Percentiles rank a stretch among this genome's conserved stretches.
Conservation (phyloP, 768 basidiomycete genomes). For the Russula brevipes region DNA sequence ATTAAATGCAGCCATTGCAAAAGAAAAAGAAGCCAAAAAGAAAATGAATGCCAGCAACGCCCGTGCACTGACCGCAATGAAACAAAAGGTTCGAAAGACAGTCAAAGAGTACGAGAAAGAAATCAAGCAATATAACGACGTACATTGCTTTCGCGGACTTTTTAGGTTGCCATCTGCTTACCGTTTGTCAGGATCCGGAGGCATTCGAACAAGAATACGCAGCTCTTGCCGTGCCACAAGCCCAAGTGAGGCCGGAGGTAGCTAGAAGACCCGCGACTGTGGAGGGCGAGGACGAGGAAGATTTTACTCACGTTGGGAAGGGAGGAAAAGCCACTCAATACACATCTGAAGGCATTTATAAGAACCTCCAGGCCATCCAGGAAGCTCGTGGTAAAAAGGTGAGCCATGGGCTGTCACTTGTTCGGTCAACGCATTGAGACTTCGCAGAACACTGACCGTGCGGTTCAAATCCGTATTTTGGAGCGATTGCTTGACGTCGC, state of each 20-base stretch:
- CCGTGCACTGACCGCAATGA: constrained; percentile 94
- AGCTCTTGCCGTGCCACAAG: constrained; percentile 44
- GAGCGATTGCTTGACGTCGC: constrained; percentile 84
- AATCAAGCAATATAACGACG: constrained; percentile 73
- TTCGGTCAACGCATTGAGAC: not conserved
- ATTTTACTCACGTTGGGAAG: constrained; percentile 86
- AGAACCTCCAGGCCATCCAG: constrained; percentile 83
- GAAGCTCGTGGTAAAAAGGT: constrained; percentile 98
- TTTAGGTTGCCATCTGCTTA: not conserved
- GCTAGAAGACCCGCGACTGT: constrained; percentile 35
- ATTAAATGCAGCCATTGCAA: constrained; percentile 63
- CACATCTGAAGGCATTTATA: constrained; percentile 83
- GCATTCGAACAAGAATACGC: constrained; percentile 76
- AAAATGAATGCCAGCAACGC: constrained; percentile 95
- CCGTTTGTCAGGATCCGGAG: constrained; percentile 69
- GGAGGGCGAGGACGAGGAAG: constrained; percentile 39
- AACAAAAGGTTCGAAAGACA: constrained; percentile 93
- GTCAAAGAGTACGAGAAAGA: constrained; percentile 83
- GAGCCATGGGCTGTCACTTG: constrained; percentile 20
- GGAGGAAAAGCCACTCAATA: constrained; percentile 81
- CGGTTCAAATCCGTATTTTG: constrained; percentile 88
- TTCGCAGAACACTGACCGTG: constrained; percentile 87
- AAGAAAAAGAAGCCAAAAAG: constrained; percentile 91
- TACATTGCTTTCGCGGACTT: constrained; percentile 33
- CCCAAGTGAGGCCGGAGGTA: constrained; percentile 37